A percentile compares a stretch with the other conserved stretches of the same genome.
These are phyloP conservation scores for Pseudomassariella vexata DNA, from an alignment of 2,329 filamentous ascomycete genomes.

Conservation along the genomic window DNA sequence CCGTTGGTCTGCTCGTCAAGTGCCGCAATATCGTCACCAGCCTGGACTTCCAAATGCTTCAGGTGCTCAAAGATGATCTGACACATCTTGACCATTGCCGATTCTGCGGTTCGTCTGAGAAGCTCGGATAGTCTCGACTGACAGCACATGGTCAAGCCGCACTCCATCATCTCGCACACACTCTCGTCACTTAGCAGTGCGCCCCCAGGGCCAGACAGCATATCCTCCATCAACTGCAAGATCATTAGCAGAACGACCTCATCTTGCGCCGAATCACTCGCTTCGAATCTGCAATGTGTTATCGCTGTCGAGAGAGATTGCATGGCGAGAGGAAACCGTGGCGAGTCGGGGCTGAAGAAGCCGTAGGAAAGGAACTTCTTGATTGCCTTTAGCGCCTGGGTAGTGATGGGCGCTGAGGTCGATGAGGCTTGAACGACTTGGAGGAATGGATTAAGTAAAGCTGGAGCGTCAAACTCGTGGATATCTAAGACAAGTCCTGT, in stretches of 20 bases:
- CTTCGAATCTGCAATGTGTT: constrained; percentile 96
- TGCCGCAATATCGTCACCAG: constrained; percentile 59
- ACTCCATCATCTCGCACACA: constrained; percentile 99
- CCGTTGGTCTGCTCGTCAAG: constrained; percentile 62
- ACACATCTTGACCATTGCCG: constrained; percentile 98
- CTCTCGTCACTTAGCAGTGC: constrained; percentile 95
- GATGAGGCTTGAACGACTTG: constrained; percentile 96
- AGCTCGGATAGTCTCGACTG: constrained; percentile 88
- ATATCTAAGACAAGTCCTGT: constrained; percentile 56
- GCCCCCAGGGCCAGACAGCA: constrained; percentile 90
- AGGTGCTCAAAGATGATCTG: constrained; percentile 95
- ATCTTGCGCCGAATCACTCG: constrained; percentile 88
- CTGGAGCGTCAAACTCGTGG: constrained; percentile 78
- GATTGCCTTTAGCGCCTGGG: constrained; percentile 85
- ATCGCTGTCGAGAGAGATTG: constrained; percentile 91
- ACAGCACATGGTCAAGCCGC: constrained; percentile 93
- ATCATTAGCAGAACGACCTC: constrained; percentile 94
- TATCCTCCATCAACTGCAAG: constrained; percentile 94
- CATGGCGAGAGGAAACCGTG: constrained; percentile 87
- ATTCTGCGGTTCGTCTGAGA: constrained; percentile 84
- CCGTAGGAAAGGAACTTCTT: constrained; percentile 97
- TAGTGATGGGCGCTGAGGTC: constrained; percentile 93
- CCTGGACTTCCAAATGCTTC: constrained; percentile 77
- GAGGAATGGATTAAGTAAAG: constrained; percentile 86
- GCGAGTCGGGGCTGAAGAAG: constrained; percentile 77